These are phyloP conservation scores for Neopestalotiopsis clavispora DNA, from an alignment of 2,329 filamentous ascomycete genomes.

Conservation along the genomic window DNA sequence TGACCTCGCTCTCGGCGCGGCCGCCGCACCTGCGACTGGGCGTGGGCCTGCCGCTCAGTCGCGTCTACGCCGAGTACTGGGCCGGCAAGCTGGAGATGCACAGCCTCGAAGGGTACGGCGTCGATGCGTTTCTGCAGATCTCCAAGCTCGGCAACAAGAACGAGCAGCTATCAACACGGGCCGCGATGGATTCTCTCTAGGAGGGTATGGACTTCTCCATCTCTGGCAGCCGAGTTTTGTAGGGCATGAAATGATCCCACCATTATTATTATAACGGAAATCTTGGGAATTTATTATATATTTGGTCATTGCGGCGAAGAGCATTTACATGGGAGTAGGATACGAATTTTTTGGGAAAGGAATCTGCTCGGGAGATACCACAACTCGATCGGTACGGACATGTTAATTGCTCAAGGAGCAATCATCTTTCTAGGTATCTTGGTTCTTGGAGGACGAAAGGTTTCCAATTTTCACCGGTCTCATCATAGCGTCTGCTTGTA, in stretches of 20 bases:
- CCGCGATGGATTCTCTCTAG: constrained; percentile 77
- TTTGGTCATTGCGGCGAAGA: background rate
- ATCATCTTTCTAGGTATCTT: background rate
- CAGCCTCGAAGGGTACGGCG: constrained; percentile 92
- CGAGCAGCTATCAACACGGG: constrained; percentile 83
- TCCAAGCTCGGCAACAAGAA: constrained; percentile 98
- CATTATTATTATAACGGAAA: background rate
- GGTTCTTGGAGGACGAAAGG: background rate
- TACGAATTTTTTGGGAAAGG: background rate
- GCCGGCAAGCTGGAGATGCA: constrained; percentile 90
- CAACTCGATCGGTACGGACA: background rate
- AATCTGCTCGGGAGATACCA: background rate
- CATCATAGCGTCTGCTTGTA: background rate
- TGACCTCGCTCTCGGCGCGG: constrained; percentile 79
- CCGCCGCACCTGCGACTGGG: constrained; percentile 87
- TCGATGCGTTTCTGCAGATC: constrained; percentile 95
- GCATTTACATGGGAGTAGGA: constrained; percentile 9
- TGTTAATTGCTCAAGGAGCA: background rate
- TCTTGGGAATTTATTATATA: background rate
- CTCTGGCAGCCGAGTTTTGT: background rate
- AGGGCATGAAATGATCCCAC: background rate
- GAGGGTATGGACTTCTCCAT: background rate
- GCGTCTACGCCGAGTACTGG: constrained; percentile 98
- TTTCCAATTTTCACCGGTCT: background rate
- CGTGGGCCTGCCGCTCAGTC: constrained; percentile 91